Evolutionary conservation across 805 yeast genomes (phyloP), one percentile per base, ranked within the genome.

Genomic region (Saccharomycopsis fodiens): DNA sequence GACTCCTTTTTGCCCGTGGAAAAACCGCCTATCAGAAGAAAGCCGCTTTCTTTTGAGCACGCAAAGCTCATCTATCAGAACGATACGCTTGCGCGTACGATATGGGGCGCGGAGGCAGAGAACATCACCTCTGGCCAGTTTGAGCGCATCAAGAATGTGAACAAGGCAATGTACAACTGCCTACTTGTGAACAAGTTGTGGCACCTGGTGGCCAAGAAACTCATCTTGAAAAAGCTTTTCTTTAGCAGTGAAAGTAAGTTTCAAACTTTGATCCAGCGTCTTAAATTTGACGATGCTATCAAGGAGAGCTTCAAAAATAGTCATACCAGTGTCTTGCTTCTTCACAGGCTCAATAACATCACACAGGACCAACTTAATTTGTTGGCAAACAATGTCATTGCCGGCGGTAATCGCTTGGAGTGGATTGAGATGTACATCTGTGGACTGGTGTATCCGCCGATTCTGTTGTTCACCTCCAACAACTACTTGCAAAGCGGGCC

Each of bases 361-460:
- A 67, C 64, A 42, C 87, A 82, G 57, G 52, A 59, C 10, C 73
- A 79, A 19, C 54, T 85, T 21, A 79, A 79, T 20, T 39, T 55
- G n/a, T 55, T 80, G 6, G 63, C 74, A 2, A 57, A 60, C 16
- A 51, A 70, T 3, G 59, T 73, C 25, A 76, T 79, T 32, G 35
- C 40, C 15, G 44, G 41, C 16, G 45, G 46, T 16, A 30, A 39
- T 4, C 66, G 72, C 2, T 59, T 87, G 37, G 68, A 71, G 53
- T 78, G 84, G 83, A 65, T 88, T 25, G 95, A 88, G 59, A 69
- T 87, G 55, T 86, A 83, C 63, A 82, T 89, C 57, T 87, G 96
- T 58, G 91, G 96, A 4, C 5, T 15, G 17, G 39, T 46, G 15
- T 56, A 72, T 5, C 95, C 95, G 3, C 54, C 68, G 3, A 12